Percentiles rank a stretch among this genome's conserved stretches.
Conservation (phyloP, 306 rosid genomes). For the Inga oerstediana region DNA sequence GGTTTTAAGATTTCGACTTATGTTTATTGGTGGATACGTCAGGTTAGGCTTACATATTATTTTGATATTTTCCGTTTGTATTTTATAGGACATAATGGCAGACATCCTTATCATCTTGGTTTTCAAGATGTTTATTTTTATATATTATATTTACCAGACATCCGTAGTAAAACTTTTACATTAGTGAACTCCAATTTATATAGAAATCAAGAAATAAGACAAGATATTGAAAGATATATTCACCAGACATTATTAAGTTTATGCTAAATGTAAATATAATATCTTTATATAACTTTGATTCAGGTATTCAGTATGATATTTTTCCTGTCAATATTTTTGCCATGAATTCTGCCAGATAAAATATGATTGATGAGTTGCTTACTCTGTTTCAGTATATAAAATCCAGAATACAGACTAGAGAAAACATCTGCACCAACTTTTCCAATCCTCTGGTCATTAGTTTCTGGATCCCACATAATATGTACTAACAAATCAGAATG, state of each 20-base stretch:
- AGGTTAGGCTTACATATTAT: conserved; percentile 54
- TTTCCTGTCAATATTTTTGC: not conserved
- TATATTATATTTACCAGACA: not conserved
- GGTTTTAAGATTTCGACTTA: conserved; percentile 96
- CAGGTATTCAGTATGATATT: not conserved
- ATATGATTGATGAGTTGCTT: conserved; percentile 16
- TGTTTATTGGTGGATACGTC: conserved; percentile 99
- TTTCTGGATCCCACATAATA: conserved; percentile 5
- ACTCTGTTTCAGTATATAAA: not conserved
- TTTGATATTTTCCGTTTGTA: conserved; percentile 18
- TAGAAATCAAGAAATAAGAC: conserved; percentile 15
- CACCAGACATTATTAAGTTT: conserved; percentile 24
- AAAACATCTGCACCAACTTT: conserved; percentile 18
- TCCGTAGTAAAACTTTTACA: not conserved
- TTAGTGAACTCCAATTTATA: not conserved
- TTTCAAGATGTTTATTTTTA: not conserved
- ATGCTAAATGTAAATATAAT: conserved; percentile 9
- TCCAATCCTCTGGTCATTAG: not conserved
- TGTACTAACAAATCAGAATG: conserved; percentile 1
- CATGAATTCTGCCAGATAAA: conserved; percentile 18
- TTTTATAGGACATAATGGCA: conserved; percentile 3
- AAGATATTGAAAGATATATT: conserved; percentile 18
- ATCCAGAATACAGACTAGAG: conserved; percentile 17
- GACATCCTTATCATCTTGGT: conserved; percentile 7
- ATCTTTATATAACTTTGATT: conserved; percentile 1